Conservation (phyloP, 2,329 filamentous ascomycete species). For the Pseudogymnoascus sp. region DNA sequence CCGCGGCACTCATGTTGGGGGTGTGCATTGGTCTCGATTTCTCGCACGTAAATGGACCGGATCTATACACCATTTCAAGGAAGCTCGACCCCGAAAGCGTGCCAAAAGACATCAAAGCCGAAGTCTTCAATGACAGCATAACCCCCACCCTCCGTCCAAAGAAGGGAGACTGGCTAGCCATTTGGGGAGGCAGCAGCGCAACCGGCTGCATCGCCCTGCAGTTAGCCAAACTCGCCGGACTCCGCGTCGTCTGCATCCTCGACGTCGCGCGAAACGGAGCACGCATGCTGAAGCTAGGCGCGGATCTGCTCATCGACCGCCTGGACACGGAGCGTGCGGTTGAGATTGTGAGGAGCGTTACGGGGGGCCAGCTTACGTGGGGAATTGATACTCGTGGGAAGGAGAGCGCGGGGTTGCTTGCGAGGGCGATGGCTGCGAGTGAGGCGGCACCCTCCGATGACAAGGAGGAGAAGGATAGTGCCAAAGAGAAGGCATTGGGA, state of each 20-base stretch:
- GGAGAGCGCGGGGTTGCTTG: slow-evolving; percentile 52
- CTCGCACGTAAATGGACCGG: slow-evolving; percentile 41
- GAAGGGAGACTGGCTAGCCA: slow-evolving; percentile 60
- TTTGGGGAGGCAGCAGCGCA: slow-evolving; percentile 67
- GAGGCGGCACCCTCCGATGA: background rate
- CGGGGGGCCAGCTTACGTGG: slow-evolving; percentile 53
- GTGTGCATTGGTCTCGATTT: slow-evolving; percentile 66
- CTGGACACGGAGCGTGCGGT: slow-evolving; percentile 59
- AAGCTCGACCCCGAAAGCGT: slow-evolving; percentile 40
- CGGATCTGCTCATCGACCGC: slow-evolving; percentile 63
- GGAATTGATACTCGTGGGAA: slow-evolving; percentile 61
- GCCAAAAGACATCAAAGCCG: slow-evolving; percentile 53
- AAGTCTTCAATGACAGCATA: slow-evolving; percentile 52
- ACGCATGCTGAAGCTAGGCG: slow-evolving; percentile 42
- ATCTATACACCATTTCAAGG: slow-evolving; percentile 48
- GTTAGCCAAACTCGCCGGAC: slow-evolving; percentile 57
- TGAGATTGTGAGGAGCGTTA: slow-evolving; percentile 54
- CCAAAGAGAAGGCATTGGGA: background rate
- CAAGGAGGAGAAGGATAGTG: too few relatives aligned
- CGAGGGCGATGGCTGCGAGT: slow-evolving; percentile 19
- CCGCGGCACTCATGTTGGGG: slow-evolving; percentile 58
- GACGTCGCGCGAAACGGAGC: slow-evolving; percentile 61
- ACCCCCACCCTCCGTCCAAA: slow-evolving; percentile 44
- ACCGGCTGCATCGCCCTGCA: slow-evolving; percentile 62
- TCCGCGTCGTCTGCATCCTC: slow-evolving; percentile 59